These are phyloP conservation scores for Lasiosphaeria miniovina DNA, from an alignment of 495 filamentous ascomycete species.

Conservation along the genomic window DNA sequence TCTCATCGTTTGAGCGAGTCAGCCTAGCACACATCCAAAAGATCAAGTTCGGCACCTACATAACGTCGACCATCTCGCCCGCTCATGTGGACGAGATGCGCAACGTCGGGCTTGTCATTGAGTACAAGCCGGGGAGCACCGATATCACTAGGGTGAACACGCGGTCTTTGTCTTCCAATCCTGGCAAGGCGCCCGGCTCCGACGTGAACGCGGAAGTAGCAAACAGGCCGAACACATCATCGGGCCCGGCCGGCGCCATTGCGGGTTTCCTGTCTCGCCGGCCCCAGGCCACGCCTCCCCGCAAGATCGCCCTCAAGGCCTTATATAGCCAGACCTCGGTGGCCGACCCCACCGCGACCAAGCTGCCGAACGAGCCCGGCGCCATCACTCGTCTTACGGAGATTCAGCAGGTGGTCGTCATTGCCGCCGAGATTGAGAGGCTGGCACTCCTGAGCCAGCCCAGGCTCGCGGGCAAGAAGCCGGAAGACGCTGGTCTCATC, in stretches of 20 bases:
- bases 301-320: slow-evolving; percentile 57
- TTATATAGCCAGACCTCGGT: slow-evolving; percentile 53
- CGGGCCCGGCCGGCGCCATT: slow-evolving; percentile 17
- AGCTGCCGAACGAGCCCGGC: slow-evolving; percentile 17
- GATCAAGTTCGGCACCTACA: slow-evolving; percentile 79
- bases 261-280: slow-evolving; percentile 30
- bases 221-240: slow-evolving; percentile 1
- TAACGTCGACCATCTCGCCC: slow-evolving; percentile 77
- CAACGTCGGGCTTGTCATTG: slow-evolving; percentile 80
- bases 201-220: slow-evolving; percentile 10
- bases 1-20: slow-evolving; percentile 84
- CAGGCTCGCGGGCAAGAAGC: slow-evolving; percentile 30
- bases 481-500: slow-evolving; percentile 43
- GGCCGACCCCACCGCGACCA: slow-evolving; percentile 37
- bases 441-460: slow-evolving; percentile 38
- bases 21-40: slow-evolving; percentile 65
- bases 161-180: slow-evolving; percentile 64
- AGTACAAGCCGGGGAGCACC: slow-evolving; percentile 63
- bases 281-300: slow-evolving; percentile 23
- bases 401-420: slow-evolving; percentile 62
- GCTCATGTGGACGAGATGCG: slow-evolving; percentile 68
- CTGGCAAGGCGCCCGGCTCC: slow-evolving; percentile 18
- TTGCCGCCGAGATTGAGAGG: slow-evolving; percentile 61
- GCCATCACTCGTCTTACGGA: slow-evolving; percentile 54
- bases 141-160: slow-evolving; percentile 80